A percentile compares a stretch with the other conserved stretches of the same genome.
These are phyloP conservation scores for Solanum hybrid DNA, from an alignment of 305 asterid genomes.

Conservation along the genomic window DNA sequence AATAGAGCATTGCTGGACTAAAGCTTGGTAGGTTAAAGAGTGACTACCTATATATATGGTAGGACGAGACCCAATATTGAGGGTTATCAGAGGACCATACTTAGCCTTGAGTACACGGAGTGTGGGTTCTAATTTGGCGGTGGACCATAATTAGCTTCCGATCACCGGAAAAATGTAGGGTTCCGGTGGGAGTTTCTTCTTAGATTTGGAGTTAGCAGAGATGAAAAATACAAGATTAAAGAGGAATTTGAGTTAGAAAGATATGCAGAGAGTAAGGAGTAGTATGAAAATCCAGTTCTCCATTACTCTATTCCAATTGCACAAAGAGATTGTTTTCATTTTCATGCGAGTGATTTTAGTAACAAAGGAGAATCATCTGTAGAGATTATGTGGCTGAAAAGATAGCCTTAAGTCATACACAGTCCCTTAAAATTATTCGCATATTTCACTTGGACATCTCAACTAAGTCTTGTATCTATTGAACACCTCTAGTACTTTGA, in stretches of 20 bases:
- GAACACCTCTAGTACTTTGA: no score
- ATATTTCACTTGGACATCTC: no score
- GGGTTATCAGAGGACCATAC: constrained; percentile 47
- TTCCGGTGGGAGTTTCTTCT: constrained; percentile 39
- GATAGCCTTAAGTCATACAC: no score
- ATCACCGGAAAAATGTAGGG: constrained; percentile 28
- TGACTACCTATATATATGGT: background rate
- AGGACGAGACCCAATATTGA: constrained; percentile 24
- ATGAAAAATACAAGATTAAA: background rate
- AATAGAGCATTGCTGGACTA: background rate
- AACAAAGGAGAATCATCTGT: background rate
- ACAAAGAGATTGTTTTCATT: background rate
- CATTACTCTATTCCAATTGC: background rate
- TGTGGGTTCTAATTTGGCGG: constrained; percentile 33
- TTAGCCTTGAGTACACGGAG: constrained; percentile 29
- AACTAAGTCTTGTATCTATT: no score
- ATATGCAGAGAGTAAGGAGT: background rate
- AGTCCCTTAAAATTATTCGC: no score
- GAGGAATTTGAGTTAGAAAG: background rate
- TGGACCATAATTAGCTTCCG: constrained; percentile 37
- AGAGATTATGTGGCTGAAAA: no score
- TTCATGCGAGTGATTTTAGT: background rate
- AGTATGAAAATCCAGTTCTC: background rate
- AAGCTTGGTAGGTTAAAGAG: background rate
- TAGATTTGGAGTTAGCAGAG: background rate